Percentiles rank a stretch among this genome's conserved stretches.
Evolutionary conservation across 352 stramenopile genomes (phyloP).

Genomic region (Pythium myriotylum): DNA sequence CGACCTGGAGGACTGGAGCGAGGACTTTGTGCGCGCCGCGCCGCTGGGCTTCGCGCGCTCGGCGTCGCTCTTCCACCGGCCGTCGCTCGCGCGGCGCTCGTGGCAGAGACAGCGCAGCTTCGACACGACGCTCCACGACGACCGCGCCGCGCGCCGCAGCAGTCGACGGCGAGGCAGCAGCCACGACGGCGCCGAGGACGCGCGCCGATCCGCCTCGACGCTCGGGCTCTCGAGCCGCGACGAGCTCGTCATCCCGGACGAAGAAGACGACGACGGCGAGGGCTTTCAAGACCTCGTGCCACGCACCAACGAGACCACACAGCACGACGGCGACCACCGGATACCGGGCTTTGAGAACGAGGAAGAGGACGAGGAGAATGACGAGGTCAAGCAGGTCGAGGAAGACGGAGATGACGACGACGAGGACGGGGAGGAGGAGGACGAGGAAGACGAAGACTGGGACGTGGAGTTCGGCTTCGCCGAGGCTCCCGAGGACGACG

Average conservation of each 20-base stretch:
- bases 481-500: slow-evolving; percentile 42
- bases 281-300: background rate
- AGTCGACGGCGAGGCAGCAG: slow-evolving; percentile 29
- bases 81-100: slow-evolving; percentile 22
- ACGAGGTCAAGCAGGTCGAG: background rate
- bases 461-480: slow-evolving; percentile 81
- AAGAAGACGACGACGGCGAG: slow-evolving; percentile 22
- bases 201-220: slow-evolving; percentile 14
- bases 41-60: slow-evolving; percentile 35
- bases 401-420: slow-evolving; percentile 25
- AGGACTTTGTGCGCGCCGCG: slow-evolving; percentile 42
- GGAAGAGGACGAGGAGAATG: slow-evolving; percentile 11
- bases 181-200: slow-evolving; percentile 24
- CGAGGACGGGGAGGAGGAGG: slow-evolving; percentile 54
- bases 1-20: slow-evolving; percentile 80
- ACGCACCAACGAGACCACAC: slow-evolving; percentile 4
- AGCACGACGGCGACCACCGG: no score
- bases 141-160: slow-evolving; percentile 7
- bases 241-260: slow-evolving; percentile 21
- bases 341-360: slow-evolving; percentile 5
- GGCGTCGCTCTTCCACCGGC: slow-evolving; percentile 26
- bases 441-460: slow-evolving; percentile 72
- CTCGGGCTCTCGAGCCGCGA: slow-evolving; percentile 19
- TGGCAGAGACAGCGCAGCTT: slow-evolving; percentile 32
- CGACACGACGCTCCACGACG: slow-evolving; percentile 9